These are phyloP conservation scores for Arabis alpina DNA, from an alignment of 345 rosid species.

Conservation along the genomic window DNA sequence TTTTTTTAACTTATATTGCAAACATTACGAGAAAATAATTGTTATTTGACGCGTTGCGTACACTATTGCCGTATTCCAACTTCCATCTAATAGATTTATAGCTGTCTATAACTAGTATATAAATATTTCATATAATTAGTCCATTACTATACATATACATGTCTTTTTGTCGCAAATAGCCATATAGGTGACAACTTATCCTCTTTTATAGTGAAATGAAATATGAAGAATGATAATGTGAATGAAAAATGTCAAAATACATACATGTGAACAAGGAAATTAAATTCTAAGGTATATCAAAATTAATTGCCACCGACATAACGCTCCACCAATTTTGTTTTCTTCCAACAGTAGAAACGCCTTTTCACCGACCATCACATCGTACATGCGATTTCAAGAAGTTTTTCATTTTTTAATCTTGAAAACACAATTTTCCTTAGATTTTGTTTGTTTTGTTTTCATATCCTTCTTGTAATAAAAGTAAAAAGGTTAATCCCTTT, in stretches of 20 bases:
- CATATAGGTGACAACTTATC: neutral
- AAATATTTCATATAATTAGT: neutral
- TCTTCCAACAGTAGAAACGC: slow-evolving; percentile 31
- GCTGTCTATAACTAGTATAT: slow-evolving; percentile 24
- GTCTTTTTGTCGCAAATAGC: slow-evolving; percentile 21
- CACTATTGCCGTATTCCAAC: slow-evolving; percentile 13
- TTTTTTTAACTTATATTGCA: neutral
- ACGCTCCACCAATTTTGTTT: slow-evolving; percentile 5
- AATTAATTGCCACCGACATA: slow-evolving; percentile 31
- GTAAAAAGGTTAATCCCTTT: too few relatives aligned
- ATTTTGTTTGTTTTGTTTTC: too few relatives aligned
- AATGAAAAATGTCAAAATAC: slow-evolving; percentile 3
- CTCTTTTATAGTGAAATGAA: neutral
- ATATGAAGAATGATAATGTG: neutral
- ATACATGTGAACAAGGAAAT: slow-evolving; percentile 21
- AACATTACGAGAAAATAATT: neutral
- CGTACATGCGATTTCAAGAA: neutral
- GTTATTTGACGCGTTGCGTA: slow-evolving; percentile 5
- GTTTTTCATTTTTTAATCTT: neutral
- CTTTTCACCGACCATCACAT: slow-evolving; percentile 37
- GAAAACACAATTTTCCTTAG: neutral
- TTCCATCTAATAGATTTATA: slow-evolving; percentile 1
- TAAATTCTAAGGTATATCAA: neutral
- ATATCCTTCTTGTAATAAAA: too few relatives aligned
- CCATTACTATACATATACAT: slow-evolving; percentile 27